Evolutionary conservation across 495 filamentous ascomycete species (phyloP).

Genomic region (Cairneyella variabilis): DNA sequence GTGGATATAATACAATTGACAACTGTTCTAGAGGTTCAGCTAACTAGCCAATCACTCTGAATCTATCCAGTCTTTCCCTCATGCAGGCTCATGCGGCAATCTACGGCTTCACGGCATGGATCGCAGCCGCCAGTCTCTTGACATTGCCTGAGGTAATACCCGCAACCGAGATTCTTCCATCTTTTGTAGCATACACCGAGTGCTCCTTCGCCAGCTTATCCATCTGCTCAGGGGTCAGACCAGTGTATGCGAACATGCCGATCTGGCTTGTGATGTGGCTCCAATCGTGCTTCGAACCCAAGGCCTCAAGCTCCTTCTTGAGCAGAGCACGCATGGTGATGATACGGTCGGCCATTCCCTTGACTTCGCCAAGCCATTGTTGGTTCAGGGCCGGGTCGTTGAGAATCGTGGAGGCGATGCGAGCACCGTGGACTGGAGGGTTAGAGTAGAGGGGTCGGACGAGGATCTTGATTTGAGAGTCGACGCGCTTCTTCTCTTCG

Average conservation of each 20-base stretch:
- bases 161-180: constrained; percentile 95
- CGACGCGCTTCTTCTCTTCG: constrained; percentile 93
- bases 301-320: constrained; percentile 88
- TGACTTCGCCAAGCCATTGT: constrained; percentile 95
- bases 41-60: too few species aligned
- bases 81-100: too few species aligned
- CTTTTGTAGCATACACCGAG: constrained; percentile 96
- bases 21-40: too few species aligned
- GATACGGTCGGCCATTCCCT: constrained; percentile 98
- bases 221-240: constrained; percentile 90
- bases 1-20: too few species aligned
- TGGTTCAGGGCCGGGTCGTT: constrained; percentile 81
- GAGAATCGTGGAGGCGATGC: constrained; percentile 88
- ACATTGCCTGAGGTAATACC: constrained; percentile 94
- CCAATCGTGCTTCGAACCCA: constrained; percentile 96
- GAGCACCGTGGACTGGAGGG: constrained; percentile 92
- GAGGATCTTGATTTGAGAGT: constrained; percentile 97
- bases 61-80: too few species aligned
- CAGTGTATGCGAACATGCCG: constrained; percentile 99
- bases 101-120: constrained; percentile 83
- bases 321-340: constrained; percentile 94
- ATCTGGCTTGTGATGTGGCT: constrained; percentile 98
- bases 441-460: constrained; percentile 98
- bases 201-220: constrained; percentile 90
- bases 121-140: constrained; percentile 86